Evolutionary conservation across 2,329 filamentous ascomycete species (phyloP), one percentile per base, ranked within the genome.

Genomic region (Xylaria digitata): DNA sequence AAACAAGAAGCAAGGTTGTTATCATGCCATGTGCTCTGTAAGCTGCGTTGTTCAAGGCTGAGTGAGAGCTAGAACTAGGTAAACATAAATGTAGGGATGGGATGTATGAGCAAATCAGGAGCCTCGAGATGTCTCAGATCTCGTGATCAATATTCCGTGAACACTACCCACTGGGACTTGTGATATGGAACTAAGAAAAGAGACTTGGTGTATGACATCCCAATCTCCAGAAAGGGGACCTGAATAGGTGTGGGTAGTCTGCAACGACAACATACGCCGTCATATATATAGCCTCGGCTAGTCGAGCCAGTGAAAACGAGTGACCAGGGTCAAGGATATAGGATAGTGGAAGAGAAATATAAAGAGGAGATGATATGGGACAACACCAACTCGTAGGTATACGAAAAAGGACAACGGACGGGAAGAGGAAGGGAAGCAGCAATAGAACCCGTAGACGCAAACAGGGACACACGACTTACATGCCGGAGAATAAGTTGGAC

Each of bases 401-500:
- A 23, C 11, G 9, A 45, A 63, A 61, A 54, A 40, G 40, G 34
- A 37, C 26, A 21, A 34, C 30, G 21, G 34, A 61, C 21, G 5
- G 32, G 9, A 34, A 34, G 2, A 40, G 11, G 37, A 15, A 40
- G 11, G 37, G 37, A 40, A 40, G 9, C 37, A 15, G 11, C 3
- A 40, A 40, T 40, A 19, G 46, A 43, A 55, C 26, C 46, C 40
- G 46, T 63, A 43, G 50, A 67, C 63, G 57, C 48, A 66, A 9
- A 40, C 13, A 15, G 42, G 59, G 57, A 55, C 50, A 61, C 40
- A 1, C 26, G 26, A 70, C 86, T 85, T 82, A 88, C 86, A 88
- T 87, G 79, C 86, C 85, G 75, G 85, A 87, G 77, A 88, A 87
- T 74, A 88, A 80, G 80, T 87, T 87, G 73, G 86, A 87, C 85